Evolutionary conservation across 345 rosid genomes (phyloP), one percentile per base, ranked within the genome.

Genomic region (Laguncularia racemosa): DNA sequence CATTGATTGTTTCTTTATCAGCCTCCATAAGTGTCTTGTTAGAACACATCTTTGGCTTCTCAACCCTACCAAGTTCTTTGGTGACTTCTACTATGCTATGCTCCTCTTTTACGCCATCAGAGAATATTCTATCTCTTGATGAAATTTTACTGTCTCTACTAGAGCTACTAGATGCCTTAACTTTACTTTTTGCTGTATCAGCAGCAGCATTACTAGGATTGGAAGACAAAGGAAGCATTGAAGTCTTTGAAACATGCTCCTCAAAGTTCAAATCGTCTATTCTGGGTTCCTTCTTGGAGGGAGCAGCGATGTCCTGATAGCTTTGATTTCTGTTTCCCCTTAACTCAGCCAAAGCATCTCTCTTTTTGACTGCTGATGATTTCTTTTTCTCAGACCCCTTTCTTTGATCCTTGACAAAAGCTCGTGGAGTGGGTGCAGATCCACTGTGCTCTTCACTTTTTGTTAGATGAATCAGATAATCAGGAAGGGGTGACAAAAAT

Each of bases 401-500:
- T 63, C 58, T 68, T 47, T 73, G 71, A 69, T 64, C 67, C 73
- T 75, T 84, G 51, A 66, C 61, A 57, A 69, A 62, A 67, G 40
- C 40, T 33, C 1, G 9, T 33, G 40, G 40, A 33, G 40, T 75
- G 53, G 52, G 51, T 58, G 73, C 84, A 56, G 73, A 72, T 43
- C 28, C 53, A 69, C 9, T 7, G 9, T 59, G 50, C 62, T 44
- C 77, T 63, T 74, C 81, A 63, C 59, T 79, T 65, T 75, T 67
- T 50, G 69, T 68, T 50, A 92, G 63, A 60, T 57, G 75, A 79
- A 84, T 65, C 9, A 89, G 68, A 70, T 73, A 68, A 63, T 78
- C 81, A 17, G 95, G 68, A 67, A 93, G 97, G 61, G 99, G 99
- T 16, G 99, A 93, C 61, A 90, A 74, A 58, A 88, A 55, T 46